These are phyloP conservation scores for Sporisorium scitamineum DNA, from an alignment of 1,284 basidiomycete genomes.

Conservation along the genomic window DNA sequence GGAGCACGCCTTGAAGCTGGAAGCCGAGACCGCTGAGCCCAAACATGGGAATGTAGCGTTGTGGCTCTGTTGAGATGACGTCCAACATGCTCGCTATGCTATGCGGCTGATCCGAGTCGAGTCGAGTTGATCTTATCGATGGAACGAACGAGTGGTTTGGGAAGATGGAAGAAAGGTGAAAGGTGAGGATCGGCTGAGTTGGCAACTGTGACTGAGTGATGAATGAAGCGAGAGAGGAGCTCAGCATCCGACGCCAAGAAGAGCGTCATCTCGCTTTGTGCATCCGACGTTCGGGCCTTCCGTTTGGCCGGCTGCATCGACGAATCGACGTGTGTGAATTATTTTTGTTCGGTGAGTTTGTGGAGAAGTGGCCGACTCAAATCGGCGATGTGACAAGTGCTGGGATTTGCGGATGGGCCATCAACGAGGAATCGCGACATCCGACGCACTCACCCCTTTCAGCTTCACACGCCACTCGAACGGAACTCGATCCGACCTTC, in stretches of 20 bases:
- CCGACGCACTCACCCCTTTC: not conserved
- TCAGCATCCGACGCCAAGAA: not conserved
- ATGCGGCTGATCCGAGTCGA: not conserved
- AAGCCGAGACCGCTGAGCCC: slow-evolving; percentile 42
- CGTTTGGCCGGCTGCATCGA: not conserved
- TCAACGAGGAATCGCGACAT: not conserved
- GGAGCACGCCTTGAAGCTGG: slow-evolving; percentile 29
- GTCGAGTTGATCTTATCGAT: no score
- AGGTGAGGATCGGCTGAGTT: not conserved
- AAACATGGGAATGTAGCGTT: slow-evolving; percentile 43
- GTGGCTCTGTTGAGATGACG: slow-evolving; percentile 26
- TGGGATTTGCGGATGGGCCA: slow-evolving; percentile 24
- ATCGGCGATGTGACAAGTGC: slow-evolving; percentile 19
- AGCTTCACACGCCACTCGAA: not conserved
- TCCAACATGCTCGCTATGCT: slow-evolving; percentile 23
- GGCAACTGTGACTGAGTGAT: no score
- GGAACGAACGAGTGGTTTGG: not conserved
- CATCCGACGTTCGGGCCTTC: not conserved
- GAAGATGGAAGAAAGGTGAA: not conserved
- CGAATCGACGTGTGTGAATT: not conserved
- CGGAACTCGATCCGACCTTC: slow-evolving; percentile 1
- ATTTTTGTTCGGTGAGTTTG: not conserved
- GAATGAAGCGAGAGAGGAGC: no score
- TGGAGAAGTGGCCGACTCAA: not conserved
- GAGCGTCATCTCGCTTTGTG: slow-evolving; percentile 24